Percentiles rank a stretch among this genome's conserved stretches.
These are phyloP conservation scores for Sphagnum contortum DNA, from an alignment of 225 moss, liverwort and hornwort genomes.

Conservation along the genomic window DNA sequence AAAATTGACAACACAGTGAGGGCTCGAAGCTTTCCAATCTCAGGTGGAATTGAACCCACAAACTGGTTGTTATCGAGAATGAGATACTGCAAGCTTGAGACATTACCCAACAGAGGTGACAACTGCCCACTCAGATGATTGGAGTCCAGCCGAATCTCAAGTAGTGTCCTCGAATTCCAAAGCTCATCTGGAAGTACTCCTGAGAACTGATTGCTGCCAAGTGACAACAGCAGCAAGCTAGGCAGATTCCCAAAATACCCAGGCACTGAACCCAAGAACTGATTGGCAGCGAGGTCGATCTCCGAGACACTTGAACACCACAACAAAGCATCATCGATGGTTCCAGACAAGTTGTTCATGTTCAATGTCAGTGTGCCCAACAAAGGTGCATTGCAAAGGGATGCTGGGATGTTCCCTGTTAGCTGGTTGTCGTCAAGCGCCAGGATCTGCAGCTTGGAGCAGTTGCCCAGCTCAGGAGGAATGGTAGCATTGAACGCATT, in stretches of 20 bases:
- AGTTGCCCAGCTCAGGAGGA: conserved; percentile 54
- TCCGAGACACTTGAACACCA: conserved; percentile 45
- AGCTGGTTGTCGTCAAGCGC: conserved; percentile 57
- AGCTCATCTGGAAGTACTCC: conserved; percentile 63
- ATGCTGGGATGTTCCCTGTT: conserved; percentile 29
- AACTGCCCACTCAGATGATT: conserved; percentile 58
- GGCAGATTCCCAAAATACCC: conserved; percentile 51
- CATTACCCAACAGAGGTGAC: conserved; percentile 54
- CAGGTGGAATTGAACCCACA: conserved; percentile 59
- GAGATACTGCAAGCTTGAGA: conserved; percentile 44
- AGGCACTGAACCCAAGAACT: conserved; percentile 54
- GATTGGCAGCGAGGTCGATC: conserved; percentile 62
- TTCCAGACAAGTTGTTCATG: conserved; percentile 33
- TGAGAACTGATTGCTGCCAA: conserved; percentile 63
- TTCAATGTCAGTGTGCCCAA: conserved; percentile 24
- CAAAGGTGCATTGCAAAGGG: conserved; percentile 35
- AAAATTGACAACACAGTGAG: conserved; percentile 63
- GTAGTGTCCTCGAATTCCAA: conserved; percentile 54
- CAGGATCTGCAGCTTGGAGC: conserved; percentile 41
- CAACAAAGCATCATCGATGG: conserved; percentile 55
- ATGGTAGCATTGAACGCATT: conserved; percentile 45
- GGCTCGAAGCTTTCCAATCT: conserved; percentile 58
- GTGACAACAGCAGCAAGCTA: conserved; percentile 43
- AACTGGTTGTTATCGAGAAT: conserved; percentile 54
- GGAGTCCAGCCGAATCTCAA: conserved; percentile 55